Percentiles rank a stretch among this genome's conserved stretches.
Conservation (phyloP, 352 stramenopile species). For the Phytophthora pisi region DNA sequence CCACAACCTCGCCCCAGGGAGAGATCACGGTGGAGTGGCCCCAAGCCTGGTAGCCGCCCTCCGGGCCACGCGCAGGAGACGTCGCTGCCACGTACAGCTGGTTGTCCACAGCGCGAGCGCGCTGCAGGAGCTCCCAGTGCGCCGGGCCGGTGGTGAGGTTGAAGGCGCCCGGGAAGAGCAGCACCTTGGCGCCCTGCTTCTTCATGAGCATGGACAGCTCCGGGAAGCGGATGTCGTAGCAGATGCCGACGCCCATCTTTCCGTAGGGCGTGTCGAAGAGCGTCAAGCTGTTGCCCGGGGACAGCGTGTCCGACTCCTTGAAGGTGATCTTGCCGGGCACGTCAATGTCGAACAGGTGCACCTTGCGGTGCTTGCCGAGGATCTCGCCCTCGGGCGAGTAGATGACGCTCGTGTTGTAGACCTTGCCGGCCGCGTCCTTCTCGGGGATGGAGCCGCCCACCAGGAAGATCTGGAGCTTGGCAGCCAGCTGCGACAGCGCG, state of each 20-base stretch:
- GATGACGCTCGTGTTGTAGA: conserved; percentile 99
- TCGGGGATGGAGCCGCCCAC: conserved; percentile 98
- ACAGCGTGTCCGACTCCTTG: conserved; percentile 99
- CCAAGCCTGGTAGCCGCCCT: conserved; percentile 98
- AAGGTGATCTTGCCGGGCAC: conserved; percentile 99
- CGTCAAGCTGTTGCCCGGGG: conserved; percentile 88
- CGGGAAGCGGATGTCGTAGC: conserved; percentile 99
- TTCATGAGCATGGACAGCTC: conserved; percentile 98
- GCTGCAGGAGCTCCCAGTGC: conserved; percentile 99
- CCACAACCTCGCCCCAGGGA: conserved; percentile 97
- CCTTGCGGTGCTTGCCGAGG: conserved; percentile 98
- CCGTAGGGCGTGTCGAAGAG: conserved; percentile 90
- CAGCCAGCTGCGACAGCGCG: conserved; percentile 91
- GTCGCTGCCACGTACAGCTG: conserved; percentile 97
- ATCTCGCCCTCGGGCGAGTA: conserved; percentile 94
- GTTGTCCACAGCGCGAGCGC: conserved; percentile 93
- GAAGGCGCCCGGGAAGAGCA: conserved; percentile 88
- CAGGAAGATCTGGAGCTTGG: conserved; percentile 91
- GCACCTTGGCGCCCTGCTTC: conserved; percentile 86
- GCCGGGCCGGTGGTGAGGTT: conserved; percentile 94
- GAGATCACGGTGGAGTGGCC: conserved; percentile 97
- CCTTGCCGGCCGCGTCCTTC: conserved; percentile 73
- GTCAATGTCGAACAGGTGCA: conserved; percentile 99
- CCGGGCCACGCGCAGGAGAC: conserved; percentile 94
- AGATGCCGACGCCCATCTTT: conserved; percentile 98